Evolutionary conservation across 2,329 filamentous ascomycete species (phyloP).

Genomic region (Epichloe uncinata): DNA sequence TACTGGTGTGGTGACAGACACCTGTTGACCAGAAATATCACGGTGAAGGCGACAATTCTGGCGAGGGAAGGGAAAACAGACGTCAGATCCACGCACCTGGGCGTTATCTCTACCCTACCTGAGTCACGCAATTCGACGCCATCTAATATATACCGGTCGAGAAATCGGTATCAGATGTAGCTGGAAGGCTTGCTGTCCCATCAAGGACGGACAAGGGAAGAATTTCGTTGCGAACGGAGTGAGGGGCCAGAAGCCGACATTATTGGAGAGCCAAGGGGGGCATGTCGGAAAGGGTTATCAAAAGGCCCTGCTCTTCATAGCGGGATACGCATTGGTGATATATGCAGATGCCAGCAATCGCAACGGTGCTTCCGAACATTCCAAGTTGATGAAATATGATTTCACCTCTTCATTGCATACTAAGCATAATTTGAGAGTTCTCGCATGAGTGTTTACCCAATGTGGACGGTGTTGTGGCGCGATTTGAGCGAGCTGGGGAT

Average conservation of each 20-base stretch:
- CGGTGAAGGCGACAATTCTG: not conserved
- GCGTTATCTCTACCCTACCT: too few species aligned
- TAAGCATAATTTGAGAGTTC: not conserved
- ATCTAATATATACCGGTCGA: not conserved
- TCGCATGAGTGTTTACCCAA: too few species aligned
- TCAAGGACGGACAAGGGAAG: not conserved
- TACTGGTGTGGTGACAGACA: not conserved
- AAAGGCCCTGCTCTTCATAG: not conserved
- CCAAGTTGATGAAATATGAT: not conserved
- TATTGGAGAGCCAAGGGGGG: not conserved
- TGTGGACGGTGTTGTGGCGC: too few species aligned
- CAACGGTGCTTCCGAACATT: not conserved
- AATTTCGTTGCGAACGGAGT: not conserved
- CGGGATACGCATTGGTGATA: not conserved
- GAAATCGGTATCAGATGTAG: not conserved
- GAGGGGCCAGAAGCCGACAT: not conserved
- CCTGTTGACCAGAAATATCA: not conserved
- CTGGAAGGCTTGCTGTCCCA: not conserved
- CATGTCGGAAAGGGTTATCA: not conserved
- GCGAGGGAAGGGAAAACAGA: too few species aligned
- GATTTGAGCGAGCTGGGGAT: too few species aligned
- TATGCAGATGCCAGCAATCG: slow-evolving; percentile 1
- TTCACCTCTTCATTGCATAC: not conserved
- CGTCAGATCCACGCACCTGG: not conserved
- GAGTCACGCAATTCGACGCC: too few species aligned